phyloP scores from a whole-genome alignment of 371 early-diverging fungal species.

The Mucor piriformis region DNA sequence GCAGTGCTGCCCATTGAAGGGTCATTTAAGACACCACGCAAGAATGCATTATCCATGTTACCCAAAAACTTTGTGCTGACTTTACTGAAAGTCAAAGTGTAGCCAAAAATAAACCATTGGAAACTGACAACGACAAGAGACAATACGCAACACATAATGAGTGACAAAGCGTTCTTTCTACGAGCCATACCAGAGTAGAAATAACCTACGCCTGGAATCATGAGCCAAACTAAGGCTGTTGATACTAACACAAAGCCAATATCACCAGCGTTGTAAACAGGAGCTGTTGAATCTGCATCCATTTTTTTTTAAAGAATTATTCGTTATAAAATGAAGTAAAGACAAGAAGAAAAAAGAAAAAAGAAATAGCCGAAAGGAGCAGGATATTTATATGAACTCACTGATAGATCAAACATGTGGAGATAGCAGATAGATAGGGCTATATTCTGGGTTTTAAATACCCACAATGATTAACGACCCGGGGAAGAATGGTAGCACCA shows the following conservation, averaged over 20 bases:
- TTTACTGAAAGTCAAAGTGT: conserved; percentile 82
- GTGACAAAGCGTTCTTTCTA: conserved; percentile 77
- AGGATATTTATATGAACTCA: not conserved
- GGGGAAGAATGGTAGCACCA: not conserved
- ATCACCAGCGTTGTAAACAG: conserved; percentile 60
- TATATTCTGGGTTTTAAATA: not conserved
- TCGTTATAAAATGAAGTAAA: not conserved
- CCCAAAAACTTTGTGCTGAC: conserved; percentile 75
- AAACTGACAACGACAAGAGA: conserved; percentile 73
- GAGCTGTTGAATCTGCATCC: conserved; percentile 11
- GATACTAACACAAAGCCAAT: conserved; percentile 71
- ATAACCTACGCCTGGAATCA: conserved; percentile 87
- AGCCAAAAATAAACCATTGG: conserved; percentile 90
- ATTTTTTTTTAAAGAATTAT: not conserved
- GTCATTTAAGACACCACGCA: conserved; percentile 59
- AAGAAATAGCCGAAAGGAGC: not conserved
- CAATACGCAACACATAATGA: conserved; percentile 70
- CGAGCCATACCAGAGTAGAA: conserved; percentile 93
- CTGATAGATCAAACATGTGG: not conserved
- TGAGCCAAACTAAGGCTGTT: conserved; percentile 82
- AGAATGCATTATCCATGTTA: conserved; percentile 73
- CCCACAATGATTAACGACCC: not conserved
- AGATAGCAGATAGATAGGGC: not conserved
- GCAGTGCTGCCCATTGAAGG: conserved; percentile 59
- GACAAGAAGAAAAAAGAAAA: conserved; percentile 9